Percentiles rank a stretch among this genome's conserved stretches.
These are phyloP conservation scores for Cupressus sempervirens DNA, from an alignment of 75 land plant genomes.

Conservation along the genomic window DNA sequence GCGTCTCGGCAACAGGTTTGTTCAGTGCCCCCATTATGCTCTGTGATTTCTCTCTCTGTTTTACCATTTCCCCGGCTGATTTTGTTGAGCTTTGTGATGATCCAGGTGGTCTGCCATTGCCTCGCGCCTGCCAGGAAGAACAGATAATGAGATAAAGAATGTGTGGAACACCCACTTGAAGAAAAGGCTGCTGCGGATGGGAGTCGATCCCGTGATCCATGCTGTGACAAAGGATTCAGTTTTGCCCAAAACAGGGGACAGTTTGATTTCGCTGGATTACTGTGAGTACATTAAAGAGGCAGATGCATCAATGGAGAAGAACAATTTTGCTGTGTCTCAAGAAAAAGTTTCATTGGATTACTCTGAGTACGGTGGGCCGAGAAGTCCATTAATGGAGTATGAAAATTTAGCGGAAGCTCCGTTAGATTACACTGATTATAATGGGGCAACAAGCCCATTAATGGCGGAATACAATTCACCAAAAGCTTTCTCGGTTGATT, in stretches of 20 bases:
- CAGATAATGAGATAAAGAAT: slow-evolving; percentile 1
- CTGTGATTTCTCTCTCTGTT: too few relatives aligned
- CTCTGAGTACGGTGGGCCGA: too few relatives aligned
- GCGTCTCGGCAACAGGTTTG: not conserved
- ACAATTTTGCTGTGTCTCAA: not conserved
- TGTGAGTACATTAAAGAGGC: too few relatives aligned
- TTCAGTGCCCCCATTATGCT: not conserved
- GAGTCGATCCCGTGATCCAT: not conserved
- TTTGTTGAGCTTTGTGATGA: not conserved
- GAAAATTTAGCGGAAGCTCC: not conserved
- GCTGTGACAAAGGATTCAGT: not conserved
- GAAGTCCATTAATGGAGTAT: too few relatives aligned
- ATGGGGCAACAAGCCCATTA: too few relatives aligned
- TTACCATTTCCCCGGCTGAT: not conserved
- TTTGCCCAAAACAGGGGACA: not conserved
- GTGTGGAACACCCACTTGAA: not conserved
- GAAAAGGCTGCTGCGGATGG: not conserved
- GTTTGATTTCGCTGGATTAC: too few relatives aligned
- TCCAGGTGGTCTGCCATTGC: not conserved
- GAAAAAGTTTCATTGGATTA: too few relatives aligned
- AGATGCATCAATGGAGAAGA: too few relatives aligned
- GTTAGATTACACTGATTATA: not conserved
- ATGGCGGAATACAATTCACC: not conserved
- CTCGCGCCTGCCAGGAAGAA: not conserved
- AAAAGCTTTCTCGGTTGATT: not conserved